Conservation (phyloP, 805 yeast genomes). For the Isabelozyma pseudorhagii region DNA sequence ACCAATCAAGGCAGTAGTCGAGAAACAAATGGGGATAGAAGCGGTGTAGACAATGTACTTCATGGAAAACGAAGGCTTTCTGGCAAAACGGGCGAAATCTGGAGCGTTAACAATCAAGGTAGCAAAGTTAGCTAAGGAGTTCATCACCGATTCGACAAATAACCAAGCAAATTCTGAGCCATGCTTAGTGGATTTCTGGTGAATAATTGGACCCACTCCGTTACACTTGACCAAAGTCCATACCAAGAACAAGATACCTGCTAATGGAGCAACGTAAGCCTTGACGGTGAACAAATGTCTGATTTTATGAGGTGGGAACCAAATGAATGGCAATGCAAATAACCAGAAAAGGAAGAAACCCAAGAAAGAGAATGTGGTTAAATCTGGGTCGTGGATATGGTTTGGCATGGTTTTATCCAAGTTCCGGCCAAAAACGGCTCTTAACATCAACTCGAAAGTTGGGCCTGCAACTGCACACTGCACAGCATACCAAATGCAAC, state of each 20-base stretch:
- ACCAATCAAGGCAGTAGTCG: slow-evolving; percentile 80
- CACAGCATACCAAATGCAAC: slow-evolving; percentile 84
- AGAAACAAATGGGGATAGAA: slow-evolving; percentile 74
- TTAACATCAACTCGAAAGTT: slow-evolving; percentile 56
- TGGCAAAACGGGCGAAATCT: slow-evolving; percentile 83
- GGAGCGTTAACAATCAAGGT: slow-evolving; percentile 88
- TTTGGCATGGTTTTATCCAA: slow-evolving; percentile 62
- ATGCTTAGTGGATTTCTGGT: slow-evolving; percentile 44
- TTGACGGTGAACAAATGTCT: slow-evolving; percentile 83
- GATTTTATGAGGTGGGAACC: slow-evolving; percentile 77
- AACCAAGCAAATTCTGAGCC: slow-evolving; percentile 79
- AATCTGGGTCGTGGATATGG: slow-evolving; percentile 54
- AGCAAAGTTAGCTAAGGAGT: slow-evolving; percentile 80
- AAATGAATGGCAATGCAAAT: slow-evolving; percentile 72
- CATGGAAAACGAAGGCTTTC: slow-evolving; percentile 36
- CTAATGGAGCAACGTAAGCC: slow-evolving; percentile 74
- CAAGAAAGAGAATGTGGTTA: slow-evolving; percentile 70
- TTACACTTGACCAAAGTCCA: slow-evolving; percentile 83
- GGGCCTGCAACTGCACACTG: slow-evolving; percentile 85
- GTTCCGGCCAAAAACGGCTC: slow-evolving; percentile 69
- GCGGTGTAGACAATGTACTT: slow-evolving; percentile 46
- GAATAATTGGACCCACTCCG: slow-evolving; percentile 74
- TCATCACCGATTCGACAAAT: slow-evolving; percentile 74
- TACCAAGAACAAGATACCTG: slow-evolving; percentile 76
- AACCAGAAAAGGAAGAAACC: slow-evolving; percentile 82